These are phyloP conservation scores for Aspergillus ostianus DNA, from an alignment of 495 filamentous ascomycete species.

Conservation along the genomic window DNA sequence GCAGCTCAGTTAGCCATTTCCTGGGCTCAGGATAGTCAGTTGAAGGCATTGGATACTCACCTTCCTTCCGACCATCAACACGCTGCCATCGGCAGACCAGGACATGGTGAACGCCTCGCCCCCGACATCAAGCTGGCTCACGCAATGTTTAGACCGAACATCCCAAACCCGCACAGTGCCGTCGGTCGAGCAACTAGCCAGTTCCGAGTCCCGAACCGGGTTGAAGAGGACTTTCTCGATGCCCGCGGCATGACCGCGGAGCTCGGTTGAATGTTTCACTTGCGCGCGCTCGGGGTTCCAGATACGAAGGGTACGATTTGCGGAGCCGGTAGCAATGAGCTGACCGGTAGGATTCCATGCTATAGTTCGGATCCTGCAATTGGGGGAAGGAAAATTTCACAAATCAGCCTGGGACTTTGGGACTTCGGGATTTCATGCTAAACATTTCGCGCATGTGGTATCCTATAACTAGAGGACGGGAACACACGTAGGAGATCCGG, in stretches of 20 bases:
- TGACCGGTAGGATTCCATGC: conserved; percentile 88
- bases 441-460: background rate
- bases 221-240: conserved; percentile 92
- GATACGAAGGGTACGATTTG: conserved; percentile 79
- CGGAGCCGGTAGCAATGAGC: conserved; percentile 81
- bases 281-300: conserved; percentile 88
- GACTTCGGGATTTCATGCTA: background rate
- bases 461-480: background rate
- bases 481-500: conserved; percentile 54
- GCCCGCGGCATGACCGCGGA: conserved; percentile 71
- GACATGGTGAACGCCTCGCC: conserved; percentile 80
- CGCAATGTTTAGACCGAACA: conserved; percentile 73
- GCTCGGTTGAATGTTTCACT: conserved; percentile 78
- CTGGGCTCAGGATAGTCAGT: background rate
- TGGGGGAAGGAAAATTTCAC: background rate
- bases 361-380: conserved; percentile 62
- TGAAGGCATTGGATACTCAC: conserved; percentile 39
- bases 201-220: conserved; percentile 80
- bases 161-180: conserved; percentile 93
- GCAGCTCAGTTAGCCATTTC: background rate
- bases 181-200: conserved; percentile 82
- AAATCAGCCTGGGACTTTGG: conserved; percentile 16
- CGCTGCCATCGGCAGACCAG: conserved; percentile 85
- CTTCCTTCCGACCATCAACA: conserved; percentile 81
- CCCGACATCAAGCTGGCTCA: conserved; percentile 76